These are phyloP conservation scores for Passalora sequoiae DNA, from an alignment of 2,329 filamentous ascomycete genomes.

Conservation along the genomic window DNA sequence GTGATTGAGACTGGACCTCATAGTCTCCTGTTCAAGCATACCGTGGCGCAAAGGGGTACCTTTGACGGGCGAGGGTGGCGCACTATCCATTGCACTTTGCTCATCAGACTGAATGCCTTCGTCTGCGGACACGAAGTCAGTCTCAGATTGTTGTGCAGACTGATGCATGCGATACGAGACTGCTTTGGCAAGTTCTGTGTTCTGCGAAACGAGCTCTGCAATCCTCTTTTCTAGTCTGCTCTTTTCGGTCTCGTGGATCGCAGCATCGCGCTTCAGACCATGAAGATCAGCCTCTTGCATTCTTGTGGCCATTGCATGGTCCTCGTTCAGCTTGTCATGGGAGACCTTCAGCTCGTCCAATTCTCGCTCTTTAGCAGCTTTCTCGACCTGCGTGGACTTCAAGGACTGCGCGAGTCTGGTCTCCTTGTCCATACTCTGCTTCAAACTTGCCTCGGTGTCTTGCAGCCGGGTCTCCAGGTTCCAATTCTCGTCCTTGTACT, in stretches of 20 bases:
- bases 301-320: slow-evolving; percentile 70
- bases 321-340: slow-evolving; percentile 74
- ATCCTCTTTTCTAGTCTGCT: slow-evolving; percentile 75
- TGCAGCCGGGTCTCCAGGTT: slow-evolving; percentile 88
- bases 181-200: slow-evolving; percentile 82
- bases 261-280: slow-evolving; percentile 72
- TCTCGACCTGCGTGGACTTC: slow-evolving; percentile 65
- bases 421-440: slow-evolving; percentile 74
- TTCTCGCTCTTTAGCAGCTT: slow-evolving; percentile 73
- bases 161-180: slow-evolving; percentile 63
- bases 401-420: slow-evolving; percentile 72
- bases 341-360: slow-evolving; percentile 81
- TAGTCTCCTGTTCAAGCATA: slow-evolving; percentile 87
- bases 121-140: slow-evolving; percentile 56
- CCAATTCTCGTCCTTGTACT: slow-evolving; percentile 99
- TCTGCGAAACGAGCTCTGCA: slow-evolving; percentile 81
- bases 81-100: slow-evolving; percentile 79
- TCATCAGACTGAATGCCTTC: slow-evolving; percentile 50
- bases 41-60: slow-evolving; percentile 77
- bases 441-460: slow-evolving; percentile 67
- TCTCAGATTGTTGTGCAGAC: slow-evolving; percentile 23
- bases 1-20: slow-evolving; percentile 89
- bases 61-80: slow-evolving; percentile 84
- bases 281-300: slow-evolving; percentile 86
- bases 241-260: slow-evolving; percentile 72